Conservation (phyloP, 1,284 basidiomycete species). For the Trichosporon coremiiforme region DNA sequence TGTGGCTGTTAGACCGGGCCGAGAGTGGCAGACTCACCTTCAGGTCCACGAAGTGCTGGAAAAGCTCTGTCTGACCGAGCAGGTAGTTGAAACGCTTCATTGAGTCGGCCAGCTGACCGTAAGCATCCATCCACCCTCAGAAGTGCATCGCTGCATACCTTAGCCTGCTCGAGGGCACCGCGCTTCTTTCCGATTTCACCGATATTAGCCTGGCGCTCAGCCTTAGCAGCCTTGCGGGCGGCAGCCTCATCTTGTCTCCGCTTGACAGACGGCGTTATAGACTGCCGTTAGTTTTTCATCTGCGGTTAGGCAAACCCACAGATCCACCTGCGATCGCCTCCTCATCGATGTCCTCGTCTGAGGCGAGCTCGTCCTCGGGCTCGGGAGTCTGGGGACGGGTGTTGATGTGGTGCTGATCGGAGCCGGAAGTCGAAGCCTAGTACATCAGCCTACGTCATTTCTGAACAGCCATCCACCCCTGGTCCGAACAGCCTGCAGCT, state of each 20-base stretch:
- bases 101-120: slow-evolving; percentile 77
- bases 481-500: background rate
- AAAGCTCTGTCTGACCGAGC: slow-evolving; percentile 90
- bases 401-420: slow-evolving; percentile 49
- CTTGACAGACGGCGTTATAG: slow-evolving; percentile 42
- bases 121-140: background rate
- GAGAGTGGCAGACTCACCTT: slow-evolving; percentile 64
- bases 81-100: slow-evolving; percentile 94
- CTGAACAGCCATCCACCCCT: background rate
- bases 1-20: slow-evolving; percentile 49
- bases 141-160: slow-evolving; percentile 38
- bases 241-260: slow-evolving; percentile 39
- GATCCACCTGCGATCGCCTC: slow-evolving; percentile 32
- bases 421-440: slow-evolving; percentile 48
- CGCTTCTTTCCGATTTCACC: slow-evolving; percentile 50
- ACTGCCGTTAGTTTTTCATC: slow-evolving; percentile 15
- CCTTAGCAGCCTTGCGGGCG: slow-evolving; percentile 47
- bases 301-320: slow-evolving; percentile 14
- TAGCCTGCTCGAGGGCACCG: slow-evolving; percentile 52
- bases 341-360: slow-evolving; percentile 38
- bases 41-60: slow-evolving; percentile 93
- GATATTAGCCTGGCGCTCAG: slow-evolving; percentile 49
- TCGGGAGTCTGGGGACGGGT: slow-evolving; percentile 46
- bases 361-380: slow-evolving; percentile 41
- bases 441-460: slow-evolving; percentile 9